These are phyloP conservation scores for Penicillium sp. DNA, from an alignment of 2,329 filamentous ascomycete genomes.

Conservation along the genomic window DNA sequence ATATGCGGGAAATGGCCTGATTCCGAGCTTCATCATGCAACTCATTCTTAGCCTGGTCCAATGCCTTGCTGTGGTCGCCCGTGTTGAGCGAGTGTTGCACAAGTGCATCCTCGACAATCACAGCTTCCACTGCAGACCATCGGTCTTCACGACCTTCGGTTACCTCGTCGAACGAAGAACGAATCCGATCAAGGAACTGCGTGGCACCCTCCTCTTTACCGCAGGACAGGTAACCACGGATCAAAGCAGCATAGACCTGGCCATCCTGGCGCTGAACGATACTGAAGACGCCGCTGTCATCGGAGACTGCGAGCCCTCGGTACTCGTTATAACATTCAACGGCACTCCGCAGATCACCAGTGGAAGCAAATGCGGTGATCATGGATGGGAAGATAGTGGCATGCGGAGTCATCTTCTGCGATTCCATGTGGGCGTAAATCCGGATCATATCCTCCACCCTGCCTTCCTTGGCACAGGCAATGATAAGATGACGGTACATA, in stretches of 20 bases:
- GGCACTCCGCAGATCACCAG: constrained; percentile 79
- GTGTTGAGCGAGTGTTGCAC: constrained; percentile 73
- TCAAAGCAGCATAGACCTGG: constrained; percentile 84
- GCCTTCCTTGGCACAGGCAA: constrained; percentile 79
- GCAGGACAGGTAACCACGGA: constrained; percentile 82
- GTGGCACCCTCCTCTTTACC: constrained; percentile 77
- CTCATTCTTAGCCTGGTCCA: constrained; percentile 65
- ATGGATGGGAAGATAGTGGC: constrained; percentile 85
- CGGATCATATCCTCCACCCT: constrained; percentile 85
- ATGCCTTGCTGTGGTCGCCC: constrained; percentile 70
- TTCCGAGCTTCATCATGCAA: constrained; percentile 60
- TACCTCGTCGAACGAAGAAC: constrained; percentile 54
- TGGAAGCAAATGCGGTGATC: constrained; percentile 87
- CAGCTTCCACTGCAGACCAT: constrained; percentile 65
- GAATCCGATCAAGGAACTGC: constrained; percentile 81
- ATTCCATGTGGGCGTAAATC: constrained; percentile 89
- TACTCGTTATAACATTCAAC: constrained; percentile 97
- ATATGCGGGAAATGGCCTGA: constrained; percentile 70
- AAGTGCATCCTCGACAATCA: constrained; percentile 71
- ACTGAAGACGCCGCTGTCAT: constrained; percentile 71
- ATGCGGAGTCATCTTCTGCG: constrained; percentile 68
- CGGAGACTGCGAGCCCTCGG: constrained; percentile 78
- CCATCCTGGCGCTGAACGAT: constrained; percentile 73
- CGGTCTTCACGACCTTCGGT: constrained; percentile 56
- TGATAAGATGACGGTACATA: constrained; percentile 82